Conservation (phyloP, 1,284 basidiomycete genomes). For the Papiliotrema nemorosa region DNA sequence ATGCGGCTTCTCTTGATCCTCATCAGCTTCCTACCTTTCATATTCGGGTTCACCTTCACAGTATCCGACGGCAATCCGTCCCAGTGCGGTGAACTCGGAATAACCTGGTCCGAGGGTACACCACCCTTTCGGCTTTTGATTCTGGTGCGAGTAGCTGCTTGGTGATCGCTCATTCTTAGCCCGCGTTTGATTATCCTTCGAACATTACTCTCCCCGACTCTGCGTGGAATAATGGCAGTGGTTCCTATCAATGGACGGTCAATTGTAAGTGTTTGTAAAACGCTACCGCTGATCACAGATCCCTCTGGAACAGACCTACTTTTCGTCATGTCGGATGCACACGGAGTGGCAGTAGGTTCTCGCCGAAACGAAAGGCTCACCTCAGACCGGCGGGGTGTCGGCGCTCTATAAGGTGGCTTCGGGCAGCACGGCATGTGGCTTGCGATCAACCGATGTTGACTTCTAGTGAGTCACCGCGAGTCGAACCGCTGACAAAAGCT, state of each 20-base stretch:
- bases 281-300: conserved; percentile 16
- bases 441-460: conserved; percentile 22
- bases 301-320: conserved; percentile 26
- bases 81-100: conserved; percentile 23
- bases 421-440: conserved; percentile 15
- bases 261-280: conserved; percentile 26
- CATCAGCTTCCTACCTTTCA: conserved; percentile 11
- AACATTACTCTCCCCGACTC: conserved; percentile 31
- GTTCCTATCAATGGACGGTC: conserved; percentile 27
- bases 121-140: conserved; percentile 32
- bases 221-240: conserved; percentile 16
- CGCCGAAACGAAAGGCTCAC: not conserved
- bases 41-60: conserved; percentile 26
- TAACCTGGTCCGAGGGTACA: conserved; percentile 29
- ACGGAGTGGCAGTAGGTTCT: conserved; percentile 35
- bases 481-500: conserved; percentile 14
- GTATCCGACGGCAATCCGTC: conserved; percentile 8
- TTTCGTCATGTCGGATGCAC: conserved; percentile 41
- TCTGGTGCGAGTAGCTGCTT: conserved; percentile 23
- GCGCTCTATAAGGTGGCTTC: conserved; percentile 24
- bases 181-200: conserved; percentile 36
- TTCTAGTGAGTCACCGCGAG: conserved; percentile 22
- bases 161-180: conserved; percentile 12
- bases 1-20: too few relatives aligned
- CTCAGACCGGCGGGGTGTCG: conserved; percentile 40